Percentiles rank a stretch among this genome's conserved stretches.
These are phyloP conservation scores for Blastobotrys persicus DNA, from an alignment of 1,139 yeast species.

Conservation along the genomic window DNA sequence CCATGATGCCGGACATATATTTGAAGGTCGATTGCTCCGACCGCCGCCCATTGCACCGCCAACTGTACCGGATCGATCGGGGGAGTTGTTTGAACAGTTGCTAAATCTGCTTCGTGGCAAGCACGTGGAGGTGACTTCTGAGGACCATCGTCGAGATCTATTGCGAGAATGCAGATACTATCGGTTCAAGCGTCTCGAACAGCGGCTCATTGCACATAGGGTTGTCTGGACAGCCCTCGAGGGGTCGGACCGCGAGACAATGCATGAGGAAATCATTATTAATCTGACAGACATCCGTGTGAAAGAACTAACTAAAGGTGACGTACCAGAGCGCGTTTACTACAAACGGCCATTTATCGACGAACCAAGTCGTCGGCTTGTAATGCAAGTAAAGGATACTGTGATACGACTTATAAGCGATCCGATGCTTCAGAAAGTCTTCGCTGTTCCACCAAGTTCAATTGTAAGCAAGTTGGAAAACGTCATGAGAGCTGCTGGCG, in stretches of 20 bases:
- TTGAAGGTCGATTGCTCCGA: conserved; percentile 41
- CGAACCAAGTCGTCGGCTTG: conserved; percentile 48
- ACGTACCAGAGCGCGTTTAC: conserved; percentile 6
- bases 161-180: conserved; percentile 73
- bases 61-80: conserved; percentile 52
- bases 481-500: neutral
- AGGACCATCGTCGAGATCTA: conserved; percentile 55
- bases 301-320: conserved; percentile 9
- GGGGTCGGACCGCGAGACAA: conserved; percentile 19
- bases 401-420: conserved; percentile 7
- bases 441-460: conserved; percentile 2
- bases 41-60: conserved; percentile 77
- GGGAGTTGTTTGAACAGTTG: conserved; percentile 58
- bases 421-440: neutral
- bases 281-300: conserved; percentile 45
- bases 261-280: conserved; percentile 55
- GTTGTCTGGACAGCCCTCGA: conserved; percentile 54
- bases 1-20: conserved; percentile 47
- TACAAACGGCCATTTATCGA: conserved; percentile 61
- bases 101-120: conserved; percentile 58
- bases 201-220: conserved; percentile 54
- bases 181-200: conserved; percentile 72
- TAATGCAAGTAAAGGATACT: conserved; percentile 51
- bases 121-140: conserved; percentile 45
- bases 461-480: conserved; percentile 2